Percentiles rank a stretch among this genome's conserved stretches.
Evolutionary conservation across 257 asterid genomes (phyloP).

Genomic region (Coffea eugenioides): DNA sequence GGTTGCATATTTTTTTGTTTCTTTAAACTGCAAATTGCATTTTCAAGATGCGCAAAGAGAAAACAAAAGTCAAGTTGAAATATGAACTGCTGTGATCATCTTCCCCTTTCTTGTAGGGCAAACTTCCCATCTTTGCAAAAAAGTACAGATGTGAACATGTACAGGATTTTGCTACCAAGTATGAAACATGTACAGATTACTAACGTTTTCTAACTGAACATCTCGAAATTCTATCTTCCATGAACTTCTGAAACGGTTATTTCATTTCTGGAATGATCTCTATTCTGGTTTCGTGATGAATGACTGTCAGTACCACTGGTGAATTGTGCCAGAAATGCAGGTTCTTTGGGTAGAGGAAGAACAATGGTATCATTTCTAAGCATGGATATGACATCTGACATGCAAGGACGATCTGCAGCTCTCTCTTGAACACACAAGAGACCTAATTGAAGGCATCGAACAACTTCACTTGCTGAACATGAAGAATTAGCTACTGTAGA

Average conservation of each 20-base stretch:
- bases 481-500: neutral
- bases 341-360: neutral
- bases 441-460: conserved; percentile 10
- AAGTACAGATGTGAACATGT: too few relatives aligned
- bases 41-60: too few relatives aligned
- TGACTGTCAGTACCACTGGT: neutral
- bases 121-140: too few relatives aligned
- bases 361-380: conserved; percentile 1
- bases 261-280: neutral
- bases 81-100: too few relatives aligned
- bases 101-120: too few relatives aligned
- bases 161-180: neutral
- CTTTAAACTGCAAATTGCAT: too few relatives aligned
- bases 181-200: neutral
- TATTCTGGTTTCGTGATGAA: neutral
- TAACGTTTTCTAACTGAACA: neutral
- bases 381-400: conserved; percentile 8
- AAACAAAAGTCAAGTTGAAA: too few relatives aligned
- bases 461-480: neutral
- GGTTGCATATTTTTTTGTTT: too few relatives aligned
- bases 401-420: conserved; percentile 6
- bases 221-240: conserved; percentile 8
- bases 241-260: neutral
- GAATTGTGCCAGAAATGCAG: neutral
- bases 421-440: conserved; percentile 10